Conservation (phyloP, 768 basidiomycete species). For the Amanita fuliginea region DNA sequence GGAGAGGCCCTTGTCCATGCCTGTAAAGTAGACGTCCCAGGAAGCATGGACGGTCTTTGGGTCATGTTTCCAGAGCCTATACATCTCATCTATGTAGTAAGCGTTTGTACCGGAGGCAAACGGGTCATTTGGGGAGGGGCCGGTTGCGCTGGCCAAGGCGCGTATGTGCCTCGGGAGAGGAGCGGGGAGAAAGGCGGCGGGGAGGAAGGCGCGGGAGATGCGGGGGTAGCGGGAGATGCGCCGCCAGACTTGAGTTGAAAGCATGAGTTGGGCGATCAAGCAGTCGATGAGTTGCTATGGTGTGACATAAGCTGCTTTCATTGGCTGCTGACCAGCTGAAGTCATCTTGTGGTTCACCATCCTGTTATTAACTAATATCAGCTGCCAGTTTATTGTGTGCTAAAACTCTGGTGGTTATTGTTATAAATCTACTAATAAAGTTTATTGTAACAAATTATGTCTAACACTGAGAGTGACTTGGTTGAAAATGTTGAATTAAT, state of each 20-base stretch:
- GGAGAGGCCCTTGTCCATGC: slow-evolving; percentile 79
- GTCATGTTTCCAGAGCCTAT: slow-evolving; percentile 83
- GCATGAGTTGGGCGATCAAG: slow-evolving; percentile 12
- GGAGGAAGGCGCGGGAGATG: slow-evolving; percentile 7
- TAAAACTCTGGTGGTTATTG: no score
- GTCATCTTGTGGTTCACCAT: no score
- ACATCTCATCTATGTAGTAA: slow-evolving; percentile 97
- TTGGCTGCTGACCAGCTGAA: no score
- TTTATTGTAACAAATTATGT: no score
- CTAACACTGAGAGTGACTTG: no score
- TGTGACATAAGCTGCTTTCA: no score
- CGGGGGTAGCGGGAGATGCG: slow-evolving; percentile 15
- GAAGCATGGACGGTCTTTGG: slow-evolving; percentile 87
- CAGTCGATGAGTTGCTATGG: no score
- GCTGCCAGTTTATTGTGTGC: no score
- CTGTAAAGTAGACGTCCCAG: slow-evolving; percentile 92
- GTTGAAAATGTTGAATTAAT: no score
- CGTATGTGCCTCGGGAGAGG: slow-evolving; percentile 15
- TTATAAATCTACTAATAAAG: no score
- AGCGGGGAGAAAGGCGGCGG: slow-evolving; percentile 9
- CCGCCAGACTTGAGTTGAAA: slow-evolving; percentile 23
- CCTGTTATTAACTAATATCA: no score
- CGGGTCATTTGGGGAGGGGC: slow-evolving; percentile 68
- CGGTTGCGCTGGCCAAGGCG: slow-evolving; percentile 33
- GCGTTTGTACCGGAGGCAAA: slow-evolving; percentile 94